A percentile compares a stretch with the other conserved stretches of the same genome.
Conservation (phyloP, 2,329 filamentous ascomycete genomes). For the Neopestalotiopsis clavispora region DNA sequence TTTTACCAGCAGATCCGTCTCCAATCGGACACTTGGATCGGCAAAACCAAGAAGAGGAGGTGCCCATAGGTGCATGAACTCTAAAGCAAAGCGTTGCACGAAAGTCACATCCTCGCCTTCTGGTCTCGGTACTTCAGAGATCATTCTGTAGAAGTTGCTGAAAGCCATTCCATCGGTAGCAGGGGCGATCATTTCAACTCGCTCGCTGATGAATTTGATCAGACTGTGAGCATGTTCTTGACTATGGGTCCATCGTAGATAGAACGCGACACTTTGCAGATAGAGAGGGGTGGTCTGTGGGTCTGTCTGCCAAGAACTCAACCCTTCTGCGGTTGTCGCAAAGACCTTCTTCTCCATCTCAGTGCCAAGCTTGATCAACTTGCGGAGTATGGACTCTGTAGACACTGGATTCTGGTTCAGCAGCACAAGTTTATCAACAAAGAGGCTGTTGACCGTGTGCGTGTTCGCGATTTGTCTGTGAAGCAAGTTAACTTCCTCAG, state of each 20-base stretch:
- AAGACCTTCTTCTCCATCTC: slow-evolving; percentile 58
- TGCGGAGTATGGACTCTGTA: slow-evolving; percentile 61
- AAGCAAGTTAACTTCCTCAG: slow-evolving; percentile 51
- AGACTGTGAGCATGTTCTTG: slow-evolving; percentile 42
- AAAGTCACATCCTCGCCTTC: slow-evolving; percentile 31
- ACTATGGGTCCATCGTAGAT: slow-evolving; percentile 50
- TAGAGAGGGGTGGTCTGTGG: slow-evolving; percentile 57
- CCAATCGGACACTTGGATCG: slow-evolving; percentile 46
- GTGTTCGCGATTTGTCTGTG: slow-evolving; percentile 44
- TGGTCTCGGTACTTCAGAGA: slow-evolving; percentile 38
- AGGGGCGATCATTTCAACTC: slow-evolving; percentile 50
- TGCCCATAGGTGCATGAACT: slow-evolving; percentile 51
- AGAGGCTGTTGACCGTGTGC: slow-evolving; percentile 48
- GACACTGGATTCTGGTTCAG: slow-evolving; percentile 60
- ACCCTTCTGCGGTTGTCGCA: slow-evolving; percentile 56
- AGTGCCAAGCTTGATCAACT: slow-evolving; percentile 58
- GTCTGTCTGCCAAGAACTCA: slow-evolving; percentile 45
- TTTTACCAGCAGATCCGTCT: slow-evolving; percentile 49
- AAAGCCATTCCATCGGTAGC: slow-evolving; percentile 52
- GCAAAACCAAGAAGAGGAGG: slow-evolving; percentile 55
- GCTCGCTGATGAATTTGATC: slow-evolving; percentile 46
- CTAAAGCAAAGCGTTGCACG: slow-evolving; percentile 32
- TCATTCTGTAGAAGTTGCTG: slow-evolving; percentile 47
- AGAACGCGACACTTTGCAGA: slow-evolving; percentile 60
- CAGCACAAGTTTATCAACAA: slow-evolving; percentile 69